Base-by-base conservation (phyloP, 1,284 basidiomycete genomes). In the Pascua guehoae region DNA sequence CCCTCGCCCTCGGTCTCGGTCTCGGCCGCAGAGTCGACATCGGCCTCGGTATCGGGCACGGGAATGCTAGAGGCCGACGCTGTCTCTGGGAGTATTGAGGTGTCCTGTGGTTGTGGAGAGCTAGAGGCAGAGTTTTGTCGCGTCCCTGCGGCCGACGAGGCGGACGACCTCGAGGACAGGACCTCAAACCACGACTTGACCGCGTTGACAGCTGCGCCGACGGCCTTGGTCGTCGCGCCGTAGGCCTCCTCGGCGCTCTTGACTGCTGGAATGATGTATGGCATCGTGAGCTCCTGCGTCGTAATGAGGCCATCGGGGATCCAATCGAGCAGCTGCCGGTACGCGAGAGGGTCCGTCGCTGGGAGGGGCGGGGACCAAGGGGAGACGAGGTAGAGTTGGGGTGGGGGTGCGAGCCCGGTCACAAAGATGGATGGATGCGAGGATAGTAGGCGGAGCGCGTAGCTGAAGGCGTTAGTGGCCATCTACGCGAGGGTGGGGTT, bases 301-400 rank as follows among this genome's bases (percentile, higher is more conserved):
- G 68, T 63, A 40, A 76, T 66, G n/a, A 76, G 47, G 12, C 63
- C 50, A 15, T 56, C 58, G 1, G 74, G 74, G n/a, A 76, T 70
- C 72, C 69, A 71, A 49, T 67, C 61, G 37, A 74, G 66, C 11
- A 61, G 64, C 41, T 71, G 71, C n/a, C 63, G 58, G 61, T 73
- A 75, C 16, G 66, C 62, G 12, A 71, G 66, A 1, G 69, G 68
- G 45, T 73, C 66, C 8, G 65, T 58, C 0, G 61, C 32, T 0
- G 69, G 68, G 12, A 74, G 53, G 2, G 70, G 64, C 1, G 74
- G 73, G 10, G 68, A 69, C 74, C 74, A 76, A 1, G 74, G 73
- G 0, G 74, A 67, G 5, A 76, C 56, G 17, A 74, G 58, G 56
- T 71, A 76, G 1, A 75, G 41, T 8, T 24, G 49, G 0, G 73